Evolutionary conservation across 2,329 filamentous ascomycete species (phyloP).

Genomic region (Pseudopyrenochaeta lycopersici): DNA sequence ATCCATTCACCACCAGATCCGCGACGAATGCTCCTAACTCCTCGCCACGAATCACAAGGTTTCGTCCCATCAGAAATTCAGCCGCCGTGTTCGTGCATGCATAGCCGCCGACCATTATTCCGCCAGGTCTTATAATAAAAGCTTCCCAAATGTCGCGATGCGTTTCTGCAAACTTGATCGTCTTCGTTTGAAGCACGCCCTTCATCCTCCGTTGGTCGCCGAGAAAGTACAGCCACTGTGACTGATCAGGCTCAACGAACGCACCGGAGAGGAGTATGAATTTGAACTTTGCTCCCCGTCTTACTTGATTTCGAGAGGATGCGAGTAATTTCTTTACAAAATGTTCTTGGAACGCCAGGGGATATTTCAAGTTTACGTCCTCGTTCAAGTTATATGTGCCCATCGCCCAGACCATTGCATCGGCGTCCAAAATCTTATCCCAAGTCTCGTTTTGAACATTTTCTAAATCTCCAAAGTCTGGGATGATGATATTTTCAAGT

Average conservation of each 20-base stretch:
- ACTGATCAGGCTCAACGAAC: constrained; percentile 24
- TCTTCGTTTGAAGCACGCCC: constrained; percentile 18
- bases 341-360: constrained; percentile 20
- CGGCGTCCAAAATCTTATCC: constrained; percentile 17
- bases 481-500: constrained; percentile 20
- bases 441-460: constrained; percentile 7
- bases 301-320: not conserved
- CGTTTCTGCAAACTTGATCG: constrained; percentile 17
- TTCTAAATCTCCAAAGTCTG: constrained; percentile 12
- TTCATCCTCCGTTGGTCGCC: constrained; percentile 19
- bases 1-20: constrained; percentile 20
- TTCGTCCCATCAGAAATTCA: constrained; percentile 1
- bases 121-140: constrained; percentile 25
- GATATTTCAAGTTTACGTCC: constrained; percentile 25
- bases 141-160: constrained; percentile 19
- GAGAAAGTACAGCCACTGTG: constrained; percentile 16
- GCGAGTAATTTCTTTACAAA: constrained; percentile 6
- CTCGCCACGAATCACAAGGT: constrained; percentile 14
- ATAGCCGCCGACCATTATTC: constrained; percentile 11
- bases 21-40: constrained; percentile 24
- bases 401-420: constrained; percentile 31
- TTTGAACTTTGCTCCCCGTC: constrained; percentile 6
- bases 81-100: not conserved
- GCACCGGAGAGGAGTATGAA: constrained; percentile 24
- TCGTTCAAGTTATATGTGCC: constrained; percentile 24